Evolutionary conservation across 495 filamentous ascomycete species (phyloP), one percentile per base, ranked within the genome.

Genomic region (Aspergillus saccharolyticus): DNA sequence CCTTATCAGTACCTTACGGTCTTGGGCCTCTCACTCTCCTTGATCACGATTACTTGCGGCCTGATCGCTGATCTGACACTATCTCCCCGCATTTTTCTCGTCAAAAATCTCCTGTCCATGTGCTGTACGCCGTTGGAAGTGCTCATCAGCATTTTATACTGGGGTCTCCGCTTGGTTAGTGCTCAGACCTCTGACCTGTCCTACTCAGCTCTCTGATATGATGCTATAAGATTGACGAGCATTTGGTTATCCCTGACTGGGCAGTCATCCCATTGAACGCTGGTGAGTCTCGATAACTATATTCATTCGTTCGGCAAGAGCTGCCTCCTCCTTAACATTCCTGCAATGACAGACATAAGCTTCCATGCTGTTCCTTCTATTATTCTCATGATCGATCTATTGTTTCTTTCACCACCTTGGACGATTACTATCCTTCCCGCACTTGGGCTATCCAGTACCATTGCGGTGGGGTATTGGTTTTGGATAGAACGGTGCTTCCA

Each of bases 111-210:
- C 4, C 70, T 95, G 42, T 83, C 85, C 2, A 77, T 90, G 24
- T 85, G 84, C 66, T 85, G 84, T 53, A 83, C 90, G 4, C 92
- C 91, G 2, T 71, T 96, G 58, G 89, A 90, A 63, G 83, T 93
- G 21, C 69, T 96, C 28, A 89, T 96, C 63, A 89, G 81, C 66
- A 71, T 91, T n/a, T 77, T 96, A 0, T 96, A 96, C 68, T 95
- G 91, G 89, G 78, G 84, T 39, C 75, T 96, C 19, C 80, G 83
- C 18, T 12, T 68, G 52, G 76, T 78, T 42, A 56, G 63, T 66
- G 20, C 5, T 44, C 7, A 8, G 21, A 21, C 15, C 15, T 17
- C 50, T 46, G 53, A 57, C 43, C 20, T 17, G 19, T 52, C 21
- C 18, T n/a, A 50, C 50, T 45, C 28, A 39, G 49, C 33, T 21